Conservation (phyloP, 1,284 basidiomycete species). For the Ustilago vetiveriae region DNA sequence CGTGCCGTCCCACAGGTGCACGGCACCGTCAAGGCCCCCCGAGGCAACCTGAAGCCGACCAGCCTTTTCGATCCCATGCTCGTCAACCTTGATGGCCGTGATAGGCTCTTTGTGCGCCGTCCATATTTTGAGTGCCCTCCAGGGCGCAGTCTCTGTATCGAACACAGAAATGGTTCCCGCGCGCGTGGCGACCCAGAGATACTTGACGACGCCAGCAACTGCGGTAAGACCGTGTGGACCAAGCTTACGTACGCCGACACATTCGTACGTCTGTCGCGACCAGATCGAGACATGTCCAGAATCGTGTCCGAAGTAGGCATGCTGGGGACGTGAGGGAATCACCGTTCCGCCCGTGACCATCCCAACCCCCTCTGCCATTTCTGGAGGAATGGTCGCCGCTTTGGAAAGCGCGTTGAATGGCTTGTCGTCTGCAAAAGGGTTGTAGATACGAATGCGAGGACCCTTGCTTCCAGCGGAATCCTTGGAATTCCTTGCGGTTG, state of each 20-base stretch:
- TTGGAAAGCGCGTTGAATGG: slow-evolving; percentile 62
- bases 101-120: slow-evolving; percentile 79
- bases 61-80: slow-evolving; percentile 37
- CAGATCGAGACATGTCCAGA: slow-evolving; percentile 74
- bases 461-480: slow-evolving; percentile 33
- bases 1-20: slow-evolving; percentile 90
- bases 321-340: slow-evolving; percentile 75
- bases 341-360: slow-evolving; percentile 82
- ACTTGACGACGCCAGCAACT: slow-evolving; percentile 55
- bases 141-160: slow-evolving; percentile 73
- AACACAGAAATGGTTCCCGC: slow-evolving; percentile 85
- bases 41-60: slow-evolving; percentile 77
- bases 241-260: slow-evolving; percentile 45
- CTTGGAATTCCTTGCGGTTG: slow-evolving; percentile 20
- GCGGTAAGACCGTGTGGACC: slow-evolving; percentile 52
- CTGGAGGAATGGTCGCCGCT: slow-evolving; percentile 60
- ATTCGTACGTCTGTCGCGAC: slow-evolving; percentile 47
- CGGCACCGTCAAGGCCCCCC: slow-evolving; percentile 78
- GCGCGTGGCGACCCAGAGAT: slow-evolving; percentile 83
- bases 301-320: slow-evolving; percentile 90
- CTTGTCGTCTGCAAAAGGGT: slow-evolving; percentile 59
- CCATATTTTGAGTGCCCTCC: slow-evolving; percentile 90
- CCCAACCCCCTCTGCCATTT: slow-evolving; percentile 75
- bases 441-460: slow-evolving; percentile 58
- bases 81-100: slow-evolving; percentile 76